Conservation (phyloP, 805 yeast species). For the Allodekkera sacchari region DNA sequence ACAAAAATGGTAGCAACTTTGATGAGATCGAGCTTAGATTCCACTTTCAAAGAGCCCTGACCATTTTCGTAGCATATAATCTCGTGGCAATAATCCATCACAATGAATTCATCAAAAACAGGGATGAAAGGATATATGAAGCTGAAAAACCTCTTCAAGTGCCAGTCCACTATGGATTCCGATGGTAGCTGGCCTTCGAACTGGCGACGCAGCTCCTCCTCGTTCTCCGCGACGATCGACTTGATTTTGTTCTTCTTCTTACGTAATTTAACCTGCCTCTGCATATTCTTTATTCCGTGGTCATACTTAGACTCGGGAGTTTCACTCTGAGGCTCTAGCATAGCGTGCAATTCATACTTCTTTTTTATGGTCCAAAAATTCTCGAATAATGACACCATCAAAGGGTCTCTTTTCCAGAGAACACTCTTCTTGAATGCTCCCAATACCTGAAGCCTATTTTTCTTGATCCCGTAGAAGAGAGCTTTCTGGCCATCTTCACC, state of each 20-base stretch:
- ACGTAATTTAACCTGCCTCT: conserved; percentile 8
- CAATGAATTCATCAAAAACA: conserved; percentile 32
- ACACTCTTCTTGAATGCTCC: conserved; percentile 8
- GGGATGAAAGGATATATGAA: conserved; percentile 40
- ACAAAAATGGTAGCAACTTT: conserved; percentile 20
- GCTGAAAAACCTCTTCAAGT: conserved; percentile 30
- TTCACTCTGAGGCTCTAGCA: not conserved
- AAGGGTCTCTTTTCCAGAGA: conserved; percentile 13
- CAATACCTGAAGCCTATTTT: conserved; percentile 7
- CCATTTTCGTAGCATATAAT: conserved; percentile 19
- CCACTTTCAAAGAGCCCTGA: conserved; percentile 2
- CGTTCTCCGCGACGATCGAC: not conserved
- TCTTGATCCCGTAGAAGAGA: conserved; percentile 6
- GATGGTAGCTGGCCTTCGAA: conserved; percentile 18
- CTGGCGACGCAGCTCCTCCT: conserved; percentile 4
- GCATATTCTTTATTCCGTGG: conserved; percentile 1
- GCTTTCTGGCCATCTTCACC: conserved; percentile 4
- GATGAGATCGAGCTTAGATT: conserved; percentile 14
- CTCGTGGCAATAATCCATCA: conserved; percentile 24
- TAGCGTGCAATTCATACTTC: not conserved
- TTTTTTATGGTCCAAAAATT: conserved; percentile 4
- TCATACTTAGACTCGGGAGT: not conserved
- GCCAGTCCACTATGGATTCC: conserved; percentile 27
- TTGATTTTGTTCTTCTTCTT: conserved; percentile 4
- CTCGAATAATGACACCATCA: conserved; percentile 8